Base-by-base conservation (phyloP, 768 basidiomycete species). In the Amanita brunnescens region DNA sequence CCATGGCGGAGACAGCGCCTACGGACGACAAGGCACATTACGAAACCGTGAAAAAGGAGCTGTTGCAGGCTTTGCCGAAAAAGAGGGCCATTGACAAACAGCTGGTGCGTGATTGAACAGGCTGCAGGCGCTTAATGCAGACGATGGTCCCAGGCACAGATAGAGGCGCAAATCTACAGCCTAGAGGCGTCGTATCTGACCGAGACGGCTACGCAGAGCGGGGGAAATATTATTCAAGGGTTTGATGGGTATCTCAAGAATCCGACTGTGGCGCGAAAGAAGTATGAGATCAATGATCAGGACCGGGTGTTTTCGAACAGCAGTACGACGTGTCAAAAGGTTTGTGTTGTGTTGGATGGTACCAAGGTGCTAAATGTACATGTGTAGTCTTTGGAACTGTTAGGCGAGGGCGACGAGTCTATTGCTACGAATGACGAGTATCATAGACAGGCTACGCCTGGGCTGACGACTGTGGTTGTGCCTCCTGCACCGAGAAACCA, bases 161-260 rank as follows among this genome's bases (percentile, higher is more conserved):
- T 87, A 52, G 90, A 92, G 67, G 71, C 80, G 24, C 80, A 87
- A 59, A 86, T 92, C 57, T 87, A 87, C 67, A 82, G 79, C 54
- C 72, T 87, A 23, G 90, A 92, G 64, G 79, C 78, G 7, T 67
- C 75, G 3, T 92, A 91, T 64, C 71, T 92, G 32, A 78, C 80
- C 6, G 90, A 92, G 47, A 91, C 90, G 0, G 79, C 83, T 1
- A 71, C 73, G 0, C 83, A 85, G 54, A 83, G 80, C 58, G 87
- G 89, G 14, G 90, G 90, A 26, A 91, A 92, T 58, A 91, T 92
- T 48, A 85, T 92, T 33, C 85, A 85, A 58, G 90, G 90, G 3
- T 91, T 91, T 56, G 90, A 91, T 49, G 81, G 83, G 37, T 92
- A 91, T 62, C 77, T 91, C 52, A 92, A 91, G 66, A 83, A 83